Base-by-base conservation (phyloP, 2,329 filamentous ascomycete species). In the Diaporthe ampelina region DNA sequence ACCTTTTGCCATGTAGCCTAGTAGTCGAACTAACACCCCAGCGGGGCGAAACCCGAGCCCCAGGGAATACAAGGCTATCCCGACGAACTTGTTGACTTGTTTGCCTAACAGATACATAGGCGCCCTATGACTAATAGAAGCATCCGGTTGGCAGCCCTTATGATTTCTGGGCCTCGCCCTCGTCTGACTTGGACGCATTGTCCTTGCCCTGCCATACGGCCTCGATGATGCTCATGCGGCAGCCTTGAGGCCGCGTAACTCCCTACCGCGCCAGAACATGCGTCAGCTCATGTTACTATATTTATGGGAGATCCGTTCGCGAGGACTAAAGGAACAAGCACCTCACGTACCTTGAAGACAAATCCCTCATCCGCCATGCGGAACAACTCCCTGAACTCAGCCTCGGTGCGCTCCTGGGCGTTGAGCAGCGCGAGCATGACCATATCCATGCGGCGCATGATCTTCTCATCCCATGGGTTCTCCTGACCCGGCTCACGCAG, bases 371-470 rank as follows among this genome's bases (percentile, higher is more conserved):
- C 82, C 0, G 83, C 85, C 48, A 78, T 76, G 48, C 76, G 76
- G 76, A 88, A 88, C 52, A 89, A 70, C 24, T 78, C 79, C 70
- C 77, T 77, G 78, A 87, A 88, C 75, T 88, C 86, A 4, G 77
- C 80, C 61, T 83, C 81, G 40, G 83, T 83, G 4, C 87, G 80
- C 80, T 87, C 86, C 77, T 84, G 81, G 10, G 85, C 82, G 77
- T 87, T 87, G 48, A 86, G 79, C 63, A 86, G 75, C 10, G 81
- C 79, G 67, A 87, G 77, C 85, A 87, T 86, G 48, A 86, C 81
- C 56, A 86, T 76, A 74, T 86, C 85, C 83, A 86, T 85, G 8
- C 81, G 81, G 13, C 79, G 79, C 75, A 84, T 84, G 72, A 83
- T 80, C 69, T 79, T 81, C 79, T 84, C 83, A 72, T 85, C 83